Percentiles rank a stretch among this genome's conserved stretches.
Evolutionary conservation across 2,329 filamentous ascomycete genomes (phyloP).

Genomic region (Sclerotinia minor): DNA sequence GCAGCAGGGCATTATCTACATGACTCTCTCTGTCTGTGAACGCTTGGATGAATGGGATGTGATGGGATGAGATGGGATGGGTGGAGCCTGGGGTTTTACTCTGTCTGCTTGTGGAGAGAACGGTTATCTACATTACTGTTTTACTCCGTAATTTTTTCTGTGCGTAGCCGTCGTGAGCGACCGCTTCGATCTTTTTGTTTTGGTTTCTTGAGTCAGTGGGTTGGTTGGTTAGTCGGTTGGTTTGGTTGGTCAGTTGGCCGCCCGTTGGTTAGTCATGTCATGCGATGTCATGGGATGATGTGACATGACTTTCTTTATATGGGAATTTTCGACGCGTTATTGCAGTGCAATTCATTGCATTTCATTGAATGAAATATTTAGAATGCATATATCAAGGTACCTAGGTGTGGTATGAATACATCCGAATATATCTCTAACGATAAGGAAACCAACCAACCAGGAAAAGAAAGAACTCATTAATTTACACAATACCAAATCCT

Average conservation of each 20-base stretch:
- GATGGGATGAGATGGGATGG: too few relatives aligned
- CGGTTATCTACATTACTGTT: not conserved
- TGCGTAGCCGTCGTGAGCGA: constrained; percentile 11
- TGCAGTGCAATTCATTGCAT: not conserved
- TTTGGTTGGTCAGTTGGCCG: too few relatives aligned
- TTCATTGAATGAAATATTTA: not conserved
- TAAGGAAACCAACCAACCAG: too few relatives aligned
- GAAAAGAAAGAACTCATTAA: too few relatives aligned
- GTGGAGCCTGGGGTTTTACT: not conserved
- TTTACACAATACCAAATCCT: not conserved
- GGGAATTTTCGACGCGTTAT: not conserved
- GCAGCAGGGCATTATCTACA: constrained; percentile 1
- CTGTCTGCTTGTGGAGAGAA: not conserved
- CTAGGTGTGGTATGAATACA: too few relatives aligned
- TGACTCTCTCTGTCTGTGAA: not conserved
- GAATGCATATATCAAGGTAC: not conserved
- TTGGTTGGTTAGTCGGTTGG: too few relatives aligned
- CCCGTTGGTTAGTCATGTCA: not conserved
- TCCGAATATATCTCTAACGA: not conserved
- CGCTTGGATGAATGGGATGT: not conserved
- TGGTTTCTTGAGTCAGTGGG: not conserved
- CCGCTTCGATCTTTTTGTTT: not conserved
- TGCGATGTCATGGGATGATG: too few relatives aligned
- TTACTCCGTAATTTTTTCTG: not conserved
- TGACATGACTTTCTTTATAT: too few relatives aligned